Evolutionary conservation across 441 rosid species (phyloP), one percentile per base, ranked within the genome.

Genomic region (Aquilaria agallochum): DNA sequence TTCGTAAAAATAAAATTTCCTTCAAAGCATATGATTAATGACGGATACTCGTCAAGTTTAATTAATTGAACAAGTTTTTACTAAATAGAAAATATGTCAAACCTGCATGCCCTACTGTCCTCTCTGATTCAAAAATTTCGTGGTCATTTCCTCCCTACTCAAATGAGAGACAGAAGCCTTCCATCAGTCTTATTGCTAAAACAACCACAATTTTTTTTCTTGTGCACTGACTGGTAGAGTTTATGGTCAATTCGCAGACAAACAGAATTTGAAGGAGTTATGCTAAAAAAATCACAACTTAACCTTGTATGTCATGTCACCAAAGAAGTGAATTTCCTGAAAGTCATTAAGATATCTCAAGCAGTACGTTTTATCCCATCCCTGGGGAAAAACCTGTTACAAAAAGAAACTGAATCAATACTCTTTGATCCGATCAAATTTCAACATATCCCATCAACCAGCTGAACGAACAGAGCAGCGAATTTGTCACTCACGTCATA

Each of bases 341-440:
- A 86, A 92, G 14, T 85, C 90, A 31, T 83, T 77, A 10, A 95
- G 97, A 73, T 82, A 95, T 59, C 78, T 84, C 88, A 95, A 78
- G 83, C 99, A 89, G 75, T 89, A 92, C 58, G 99, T 95, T 82
- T 95, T 95, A 76, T 95, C 98, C 98, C 99, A 95, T 64, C 99
- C 98, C 69, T 70, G 82, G 61, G 99, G 99, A 72, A 95, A 95
- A 68, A 86, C 96, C 99, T 95, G 76, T 52, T 13, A 47, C 55
- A 51, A 46, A 52, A 12, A 64, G 47, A 68, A 69, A 36, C 42
- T 42, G 11, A 36, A 65, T 20, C 61, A 47, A 45, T 7, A 36
- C 2, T 36, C 42, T 7, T 36, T 36, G 42, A 36, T 36, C 42
- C 5, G 42, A 36, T 36, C 42, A 36, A 36, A 36, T 5, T 36